Conservation (phyloP, 345 rosid species). For the Brassica rapa region DNA sequence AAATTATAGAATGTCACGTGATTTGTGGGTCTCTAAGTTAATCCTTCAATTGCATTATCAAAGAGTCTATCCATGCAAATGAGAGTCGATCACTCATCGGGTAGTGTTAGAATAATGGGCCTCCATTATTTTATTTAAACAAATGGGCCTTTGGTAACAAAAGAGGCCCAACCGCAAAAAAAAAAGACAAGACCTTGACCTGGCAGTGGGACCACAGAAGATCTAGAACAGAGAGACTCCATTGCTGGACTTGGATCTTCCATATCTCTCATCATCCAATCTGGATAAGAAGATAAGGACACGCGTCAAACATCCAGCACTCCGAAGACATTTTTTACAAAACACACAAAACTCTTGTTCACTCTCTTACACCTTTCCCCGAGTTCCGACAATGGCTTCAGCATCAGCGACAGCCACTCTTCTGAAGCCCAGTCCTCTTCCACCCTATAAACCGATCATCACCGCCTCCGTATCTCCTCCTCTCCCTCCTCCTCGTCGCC, state of each 20-base stretch:
- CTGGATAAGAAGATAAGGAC: conserved; percentile 89
- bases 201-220: conserved; percentile 20
- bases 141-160: background rate
- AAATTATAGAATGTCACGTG: conserved; percentile 30
- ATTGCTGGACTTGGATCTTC: conserved; percentile 25
- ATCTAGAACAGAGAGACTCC: conserved; percentile 19
- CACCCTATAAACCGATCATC: conserved; percentile 37
- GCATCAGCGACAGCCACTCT: conserved; percentile 74
- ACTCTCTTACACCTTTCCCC: background rate
- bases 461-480: conserved; percentile 22
- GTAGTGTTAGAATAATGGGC: background rate
- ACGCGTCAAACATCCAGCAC: conserved; percentile 61
- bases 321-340: background rate
- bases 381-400: conserved; percentile 57
- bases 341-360: conserved; percentile 14
- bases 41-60: conserved; percentile 5
- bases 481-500: background rate
- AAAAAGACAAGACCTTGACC: background rate
- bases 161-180: background rate
- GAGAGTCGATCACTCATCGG: background rate
- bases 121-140: background rate
- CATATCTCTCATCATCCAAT: conserved; percentile 8
- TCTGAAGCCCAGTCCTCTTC: conserved; percentile 50
- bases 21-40: conserved; percentile 31
- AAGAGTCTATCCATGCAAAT: background rate